Evolutionary conservation across 2,329 filamentous ascomycete species (phyloP), one percentile per base, ranked within the genome.

Genomic region (Neofusicoccum sp.): DNA sequence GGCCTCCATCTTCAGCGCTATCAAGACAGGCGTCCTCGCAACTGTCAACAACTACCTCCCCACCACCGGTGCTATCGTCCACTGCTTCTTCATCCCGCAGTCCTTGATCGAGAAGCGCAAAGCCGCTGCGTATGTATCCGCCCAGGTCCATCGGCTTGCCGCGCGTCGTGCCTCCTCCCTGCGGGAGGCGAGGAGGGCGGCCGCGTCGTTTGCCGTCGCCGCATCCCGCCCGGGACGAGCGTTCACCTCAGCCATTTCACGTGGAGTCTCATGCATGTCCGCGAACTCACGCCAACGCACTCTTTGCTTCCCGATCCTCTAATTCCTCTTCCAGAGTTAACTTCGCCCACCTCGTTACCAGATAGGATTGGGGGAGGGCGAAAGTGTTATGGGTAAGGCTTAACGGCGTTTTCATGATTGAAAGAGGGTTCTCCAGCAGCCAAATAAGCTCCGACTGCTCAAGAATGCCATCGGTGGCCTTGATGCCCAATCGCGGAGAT

Each of bases 51-150:
- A 31, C 30, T 36, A 61, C 43, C 41, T 57, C 41, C 49, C 59
- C 6, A 4, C 31, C 3, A 2, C 57, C 12, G 20, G 24, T n/a
- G 24, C 41, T n/a, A 6, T 26, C 33, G 24, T 61, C 49, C 33
- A 9, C 3, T 41, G 51, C 41, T 38, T 30, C 16, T 51, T 54
- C 36, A 28, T 60, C 38, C 38, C 58, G 7, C 5, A n/a, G 5
- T 9, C 36, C 6, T 30, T 61, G 20, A 7, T 44, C 28, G 59
- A 40, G 20, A 41, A 36, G 34, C 11, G 30, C 28, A n/a, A 40
- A 6, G 7, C 11, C 6, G 0, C 65, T 79, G 41, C 72, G 78
- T 9, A 51, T 78, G 6, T 79, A 78, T 47, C 78, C 78, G 1
- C 76, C 77, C 1, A 72, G 75, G 2, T 68, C 75, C 2, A 64